These are phyloP conservation scores for Colletotrichum cuscutae DNA, from an alignment of 2,329 filamentous ascomycete genomes.

Conservation along the genomic window DNA sequence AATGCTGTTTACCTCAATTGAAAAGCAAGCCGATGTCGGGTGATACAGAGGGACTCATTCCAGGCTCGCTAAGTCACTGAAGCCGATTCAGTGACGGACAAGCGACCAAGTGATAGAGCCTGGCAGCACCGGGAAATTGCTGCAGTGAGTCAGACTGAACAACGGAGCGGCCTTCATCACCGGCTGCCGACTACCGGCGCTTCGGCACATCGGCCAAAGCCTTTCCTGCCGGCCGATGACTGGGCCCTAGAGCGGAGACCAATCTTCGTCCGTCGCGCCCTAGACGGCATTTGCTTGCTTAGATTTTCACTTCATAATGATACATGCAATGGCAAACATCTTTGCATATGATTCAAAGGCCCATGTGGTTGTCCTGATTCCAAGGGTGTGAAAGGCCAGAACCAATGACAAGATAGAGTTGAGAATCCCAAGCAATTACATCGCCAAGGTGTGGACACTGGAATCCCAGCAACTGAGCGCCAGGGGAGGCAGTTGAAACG, in stretches of 20 bases:
- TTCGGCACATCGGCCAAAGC: neutral
- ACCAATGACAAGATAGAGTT: too few species aligned
- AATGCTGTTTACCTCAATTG: neutral
- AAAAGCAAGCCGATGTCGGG: neutral
- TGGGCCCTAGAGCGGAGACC: neutral
- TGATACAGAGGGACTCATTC: neutral
- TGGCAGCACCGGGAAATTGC: neutral
- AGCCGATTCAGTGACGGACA: neutral
- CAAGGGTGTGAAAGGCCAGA: too few species aligned
- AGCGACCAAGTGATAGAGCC: neutral
- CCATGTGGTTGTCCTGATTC: too few species aligned
- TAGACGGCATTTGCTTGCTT: too few species aligned
- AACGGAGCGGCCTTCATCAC: neutral
- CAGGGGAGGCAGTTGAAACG: neutral
- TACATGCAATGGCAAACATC: too few species aligned
- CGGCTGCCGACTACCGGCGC: neutral
- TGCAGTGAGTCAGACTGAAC: neutral
- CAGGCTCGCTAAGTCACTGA: neutral
- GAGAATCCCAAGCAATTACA: too few species aligned
- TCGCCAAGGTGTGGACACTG: too few species aligned
- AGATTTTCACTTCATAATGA: too few species aligned
- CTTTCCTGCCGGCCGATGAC: neutral
- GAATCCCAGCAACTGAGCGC: neutral
- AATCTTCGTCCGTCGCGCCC: neutral
- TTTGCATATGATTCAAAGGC: too few species aligned